Percentiles rank a stretch among this genome's conserved stretches.
Evolutionary conservation across 164 flowering plant species (phyloP).

Genomic region (Brasenia schreberi): DNA sequence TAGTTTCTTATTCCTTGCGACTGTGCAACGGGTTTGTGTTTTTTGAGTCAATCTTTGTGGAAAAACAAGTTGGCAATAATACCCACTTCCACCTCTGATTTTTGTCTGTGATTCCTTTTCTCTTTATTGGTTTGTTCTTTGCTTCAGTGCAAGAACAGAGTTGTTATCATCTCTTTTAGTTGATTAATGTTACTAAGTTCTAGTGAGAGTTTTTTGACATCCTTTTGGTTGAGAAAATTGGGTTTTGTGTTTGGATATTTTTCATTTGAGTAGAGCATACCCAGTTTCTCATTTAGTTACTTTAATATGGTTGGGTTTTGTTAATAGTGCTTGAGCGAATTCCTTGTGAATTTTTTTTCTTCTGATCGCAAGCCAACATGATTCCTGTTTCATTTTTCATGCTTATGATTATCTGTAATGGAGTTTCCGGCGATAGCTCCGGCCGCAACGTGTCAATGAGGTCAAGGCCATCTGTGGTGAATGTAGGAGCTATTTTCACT

Average conservation of each 20-base stretch:
- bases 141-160: neutral
- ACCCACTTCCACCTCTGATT: neutral
- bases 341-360: neutral
- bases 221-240: neutral
- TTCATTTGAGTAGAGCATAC: neutral
- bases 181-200: no score
- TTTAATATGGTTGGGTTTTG: neutral
- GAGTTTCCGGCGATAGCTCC: conserved; percentile 19
- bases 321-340: neutral
- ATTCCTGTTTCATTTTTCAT: conserved; percentile 18
- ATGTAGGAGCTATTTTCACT: conserved; percentile 71
- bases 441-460: conserved; percentile 16
- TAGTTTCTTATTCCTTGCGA: neutral
- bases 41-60: neutral
- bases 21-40: neutral
- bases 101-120: neutral
- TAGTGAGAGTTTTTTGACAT: no score
- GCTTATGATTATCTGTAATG: conserved; percentile 16
- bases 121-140: neutral
- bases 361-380: conserved; percentile 16
- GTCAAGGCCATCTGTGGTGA: conserved; percentile 60
- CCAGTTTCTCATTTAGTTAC: neutral
- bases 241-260: neutral
- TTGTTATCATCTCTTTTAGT: no score
- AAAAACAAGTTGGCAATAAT: neutral